Evolutionary conservation across 768 basidiomycete species (phyloP).

Genomic region (Candolleomyces eurysporus): DNA sequence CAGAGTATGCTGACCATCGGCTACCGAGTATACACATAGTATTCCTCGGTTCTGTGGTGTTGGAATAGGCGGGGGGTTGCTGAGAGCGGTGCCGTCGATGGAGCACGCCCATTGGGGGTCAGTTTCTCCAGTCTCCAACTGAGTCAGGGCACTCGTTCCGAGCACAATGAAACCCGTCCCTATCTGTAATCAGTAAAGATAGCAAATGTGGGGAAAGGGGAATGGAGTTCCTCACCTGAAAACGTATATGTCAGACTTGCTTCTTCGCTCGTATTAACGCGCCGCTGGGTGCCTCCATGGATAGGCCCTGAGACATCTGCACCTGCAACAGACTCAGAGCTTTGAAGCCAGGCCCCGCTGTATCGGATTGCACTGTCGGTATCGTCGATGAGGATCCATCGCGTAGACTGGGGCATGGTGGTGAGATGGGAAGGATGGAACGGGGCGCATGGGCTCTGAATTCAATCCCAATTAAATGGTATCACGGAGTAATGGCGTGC

Average conservation of each 20-base stretch:
- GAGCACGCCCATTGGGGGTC: background rate
- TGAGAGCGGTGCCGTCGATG: background rate
- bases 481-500: too few relatives aligned
- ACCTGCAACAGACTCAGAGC: background rate
- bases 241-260: background rate
- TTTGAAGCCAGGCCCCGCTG: background rate
- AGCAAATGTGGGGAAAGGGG: background rate
- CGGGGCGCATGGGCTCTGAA: too few relatives aligned
- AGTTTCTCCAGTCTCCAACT: too few relatives aligned
- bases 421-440: background rate
- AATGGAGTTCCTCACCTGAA: background rate
- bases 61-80: background rate
- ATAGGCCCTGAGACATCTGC: background rate
- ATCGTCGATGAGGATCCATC: constrained; percentile 7
- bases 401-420: background rate
- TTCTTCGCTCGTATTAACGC: background rate
- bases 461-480: too few relatives aligned
- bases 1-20: background rate
- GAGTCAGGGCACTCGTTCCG: background rate
- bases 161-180: background rate
- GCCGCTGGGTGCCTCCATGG: background rate
- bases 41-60: background rate
- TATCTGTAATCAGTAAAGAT: background rate
- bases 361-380: background rate
- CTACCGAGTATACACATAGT: background rate